phyloP scores from a whole-genome alignment of 306 rosid genomes.

The Astragalus glycyphyllos region DNA sequence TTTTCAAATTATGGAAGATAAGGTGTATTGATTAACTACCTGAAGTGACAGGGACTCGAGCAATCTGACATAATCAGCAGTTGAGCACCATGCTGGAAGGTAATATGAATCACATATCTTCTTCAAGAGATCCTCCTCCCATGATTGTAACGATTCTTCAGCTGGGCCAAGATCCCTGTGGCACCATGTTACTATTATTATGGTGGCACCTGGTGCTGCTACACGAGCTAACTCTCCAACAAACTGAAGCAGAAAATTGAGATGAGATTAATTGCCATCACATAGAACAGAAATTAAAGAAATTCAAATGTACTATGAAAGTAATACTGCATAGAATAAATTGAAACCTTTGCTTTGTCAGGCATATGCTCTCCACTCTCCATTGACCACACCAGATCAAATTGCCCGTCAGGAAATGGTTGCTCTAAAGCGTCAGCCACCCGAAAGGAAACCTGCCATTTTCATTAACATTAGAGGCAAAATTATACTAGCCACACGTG shows the following conservation, averaged over 20 bases:
- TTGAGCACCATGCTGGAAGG: conserved; percentile 96
- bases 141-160: conserved; percentile 65
- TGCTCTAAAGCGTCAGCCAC: conserved; percentile 90
- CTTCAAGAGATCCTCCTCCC: conserved; percentile 73
- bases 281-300: conserved; percentile 2
- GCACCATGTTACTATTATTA: conserved; percentile 93
- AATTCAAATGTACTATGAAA: neutral
- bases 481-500: neutral
- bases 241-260: conserved; percentile 60
- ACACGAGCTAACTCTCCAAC: conserved; percentile 84
- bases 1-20: neutral
- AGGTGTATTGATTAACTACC: conserved; percentile 44
- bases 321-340: neutral
- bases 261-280: conserved; percentile 5
- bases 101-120: conserved; percentile 78
- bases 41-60: conserved; percentile 61
- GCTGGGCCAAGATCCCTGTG: conserved; percentile 80
- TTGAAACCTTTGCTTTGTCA: conserved; percentile 77
- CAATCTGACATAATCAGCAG: conserved; percentile 74
- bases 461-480: neutral
- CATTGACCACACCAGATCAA: conserved; percentile 96
- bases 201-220: conserved; percentile 86
- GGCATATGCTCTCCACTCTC: conserved; percentile 99
- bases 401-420: conserved; percentile 76
- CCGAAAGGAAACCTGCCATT: conserved; percentile 68